Evolutionary conservation across 495 filamentous ascomycete genomes (phyloP), one percentile per base, ranked within the genome.

Genomic region (Aspergillus bridgeri): DNA sequence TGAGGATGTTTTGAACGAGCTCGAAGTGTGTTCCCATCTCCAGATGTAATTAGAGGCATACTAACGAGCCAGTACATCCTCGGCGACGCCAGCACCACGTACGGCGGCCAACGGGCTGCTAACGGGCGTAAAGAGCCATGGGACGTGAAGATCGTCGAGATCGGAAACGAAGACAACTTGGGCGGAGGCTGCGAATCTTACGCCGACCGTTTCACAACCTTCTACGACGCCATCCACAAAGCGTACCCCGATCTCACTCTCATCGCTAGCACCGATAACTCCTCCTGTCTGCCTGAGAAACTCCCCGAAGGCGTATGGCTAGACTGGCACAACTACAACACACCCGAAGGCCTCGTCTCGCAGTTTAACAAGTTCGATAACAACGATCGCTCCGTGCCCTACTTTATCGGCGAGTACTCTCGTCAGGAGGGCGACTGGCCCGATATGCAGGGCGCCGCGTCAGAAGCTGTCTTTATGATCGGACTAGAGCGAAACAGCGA

Each of bases 121-220:
- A 73, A 84, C 8, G 86, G 85, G 11, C 77, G 85, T 54, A 70
- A 78, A 2, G 71, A 83, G 33, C 84, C 86, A 5, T 88, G 79
- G 71, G 71, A 62, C 20, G 70, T 88, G 52, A 76, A 75, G 51
- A 85, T 80, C 53, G 82, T 87, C 33, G 86, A 87, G 64, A 77
- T 89, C 60, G 86, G 86, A 23, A 88, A 88, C 60, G 84, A 89
- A 63, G 85, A 88, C 53, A 70, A 67, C 51, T 66, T 78, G n/a
- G 63, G 60, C 53, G 82, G 77, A 65, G 80, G 86, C 18, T 70
- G 73, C n/a, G 65, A 69, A 6, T 71, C 77, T n/a, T 86, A 84
- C 65, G 73, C 74, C 20, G 87, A 86, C 61, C 77, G 85, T 22
- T 86, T 84, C 63, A 73, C 74, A 2, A 65, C 65, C 29, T 85